These are phyloP conservation scores for Tolypocladium album DNA, from an alignment of 2,329 filamentous ascomycete species.

Conservation along the genomic window DNA sequence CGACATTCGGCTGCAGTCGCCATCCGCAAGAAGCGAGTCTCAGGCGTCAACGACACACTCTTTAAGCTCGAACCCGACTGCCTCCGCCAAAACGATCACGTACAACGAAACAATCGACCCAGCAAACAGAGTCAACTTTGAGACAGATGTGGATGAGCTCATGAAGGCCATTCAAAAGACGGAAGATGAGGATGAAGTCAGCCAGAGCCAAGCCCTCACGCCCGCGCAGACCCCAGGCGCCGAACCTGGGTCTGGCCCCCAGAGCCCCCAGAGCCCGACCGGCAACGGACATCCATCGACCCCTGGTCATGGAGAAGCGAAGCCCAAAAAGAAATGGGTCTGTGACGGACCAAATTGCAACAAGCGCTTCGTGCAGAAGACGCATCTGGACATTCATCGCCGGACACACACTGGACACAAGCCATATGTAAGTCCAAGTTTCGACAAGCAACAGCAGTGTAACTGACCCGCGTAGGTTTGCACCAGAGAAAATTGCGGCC, in stretches of 20 bases:
- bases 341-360: conserved; percentile 66
- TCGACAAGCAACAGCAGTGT: neutral
- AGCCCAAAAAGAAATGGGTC: conserved; percentile 50
- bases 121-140: conserved; percentile 49
- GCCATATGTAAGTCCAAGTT: conserved; percentile 60
- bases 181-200: conserved; percentile 21
- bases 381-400: conserved; percentile 82
- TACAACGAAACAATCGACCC: conserved; percentile 35
- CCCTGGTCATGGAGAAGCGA: conserved; percentile 12
- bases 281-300: conserved; percentile 17
- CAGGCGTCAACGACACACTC: conserved; percentile 15
- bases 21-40: conserved; percentile 20
- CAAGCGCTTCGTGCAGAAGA: conserved; percentile 84
- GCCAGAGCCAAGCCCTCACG: conserved; percentile 13
- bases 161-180: conserved; percentile 82
- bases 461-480: conserved; percentile 38
- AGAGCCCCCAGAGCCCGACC: conserved; percentile 14
- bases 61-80: conserved; percentile 13
- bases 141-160: conserved; percentile 75
- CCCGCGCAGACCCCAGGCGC: conserved; percentile 10
- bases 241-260: conserved; percentile 6
- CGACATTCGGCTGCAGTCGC: conserved; percentile 22
- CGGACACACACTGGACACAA: conserved; percentile 83
- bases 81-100: conserved; percentile 29
- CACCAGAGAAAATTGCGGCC: conserved; percentile 60